These are phyloP conservation scores for Annulohypoxylon bovei DNA, from an alignment of 495 filamentous ascomycete species.

Conservation along the genomic window DNA sequence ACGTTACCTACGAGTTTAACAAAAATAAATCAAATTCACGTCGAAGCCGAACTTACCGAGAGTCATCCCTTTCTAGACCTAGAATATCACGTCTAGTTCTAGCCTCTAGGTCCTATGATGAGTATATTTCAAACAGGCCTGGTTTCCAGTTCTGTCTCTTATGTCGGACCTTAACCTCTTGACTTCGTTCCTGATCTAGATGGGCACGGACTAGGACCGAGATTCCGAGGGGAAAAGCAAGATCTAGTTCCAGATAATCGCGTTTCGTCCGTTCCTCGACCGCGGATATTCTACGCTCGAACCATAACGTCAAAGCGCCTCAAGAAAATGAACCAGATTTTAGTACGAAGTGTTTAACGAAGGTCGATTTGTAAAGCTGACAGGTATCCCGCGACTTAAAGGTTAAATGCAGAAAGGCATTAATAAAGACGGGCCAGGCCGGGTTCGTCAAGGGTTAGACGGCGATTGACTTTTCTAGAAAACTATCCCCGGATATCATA, in stretches of 20 bases:
- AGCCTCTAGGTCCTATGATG: not conserved
- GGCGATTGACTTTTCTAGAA: constrained; percentile 35
- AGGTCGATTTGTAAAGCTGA: constrained; percentile 3
- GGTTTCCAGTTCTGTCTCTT: not conserved
- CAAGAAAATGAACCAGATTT: not conserved
- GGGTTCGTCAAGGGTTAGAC: not conserved
- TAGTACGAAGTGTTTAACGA: not conserved
- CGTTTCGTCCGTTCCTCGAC: not conserved
- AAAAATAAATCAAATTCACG: not conserved
- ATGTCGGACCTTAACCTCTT: not conserved
- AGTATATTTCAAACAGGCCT: not conserved
- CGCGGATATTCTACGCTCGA: constrained; percentile 3
- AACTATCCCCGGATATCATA: constrained; percentile 16
- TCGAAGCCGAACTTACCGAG: not conserved
- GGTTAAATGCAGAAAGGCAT: not conserved
- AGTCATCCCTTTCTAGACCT: not conserved
- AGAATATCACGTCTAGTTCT: not conserved
- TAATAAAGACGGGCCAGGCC: constrained; percentile 18
- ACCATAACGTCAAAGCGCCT: constrained; percentile 1
- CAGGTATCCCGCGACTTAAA: not conserved
- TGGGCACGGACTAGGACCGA: not conserved
- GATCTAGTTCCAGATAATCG: constrained; percentile 7
- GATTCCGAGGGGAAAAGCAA: constrained; percentile 8
- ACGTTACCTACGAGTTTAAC: not conserved
- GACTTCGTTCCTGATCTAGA: not conserved